Conservation (phyloP, 1,284 basidiomycete species). For the Malassezia japonica region DNA sequence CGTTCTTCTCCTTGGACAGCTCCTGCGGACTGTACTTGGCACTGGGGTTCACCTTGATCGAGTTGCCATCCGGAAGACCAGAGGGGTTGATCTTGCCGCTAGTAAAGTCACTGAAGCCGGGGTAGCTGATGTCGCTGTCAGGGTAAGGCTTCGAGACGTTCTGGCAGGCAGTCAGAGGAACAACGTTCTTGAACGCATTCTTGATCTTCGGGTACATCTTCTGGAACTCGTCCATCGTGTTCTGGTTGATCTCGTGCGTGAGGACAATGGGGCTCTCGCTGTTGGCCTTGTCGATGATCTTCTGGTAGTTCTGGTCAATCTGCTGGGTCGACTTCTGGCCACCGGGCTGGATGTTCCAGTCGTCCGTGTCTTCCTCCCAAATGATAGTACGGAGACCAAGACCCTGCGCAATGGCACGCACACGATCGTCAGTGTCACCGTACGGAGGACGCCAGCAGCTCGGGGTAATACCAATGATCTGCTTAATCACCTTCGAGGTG, state of each 20-base stretch:
- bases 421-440: conserved; percentile 53
- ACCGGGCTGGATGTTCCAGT: conserved; percentile 49
- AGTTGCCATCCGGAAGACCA: conserved; percentile 34
- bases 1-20: not conserved
- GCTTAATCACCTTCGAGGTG: conserved; percentile 51
- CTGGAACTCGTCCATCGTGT: conserved; percentile 39
- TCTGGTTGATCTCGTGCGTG: conserved; percentile 43
- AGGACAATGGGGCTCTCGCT: conserved; percentile 33
- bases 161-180: conserved; percentile 41
- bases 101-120: conserved; percentile 35
- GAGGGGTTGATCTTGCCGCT: conserved; percentile 32
- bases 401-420: conserved; percentile 51
- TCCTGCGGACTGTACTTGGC: not conserved
- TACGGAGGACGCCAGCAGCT: conserved; percentile 49
- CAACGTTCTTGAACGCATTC: conserved; percentile 37
- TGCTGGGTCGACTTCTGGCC: conserved; percentile 40
- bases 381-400: conserved; percentile 52
- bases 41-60: conserved; percentile 21
- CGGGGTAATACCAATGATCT: conserved; percentile 51
- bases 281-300: conserved; percentile 47
- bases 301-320: conserved; percentile 51
- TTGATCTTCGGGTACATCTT: conserved; percentile 32
- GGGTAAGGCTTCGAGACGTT: conserved; percentile 50
- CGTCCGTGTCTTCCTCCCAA: conserved; percentile 50
- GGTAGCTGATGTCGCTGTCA: conserved; percentile 48